phyloP scores from a whole-genome alignment of 2,329 filamentous ascomycete species.

The Neurospora sp. region DNA sequence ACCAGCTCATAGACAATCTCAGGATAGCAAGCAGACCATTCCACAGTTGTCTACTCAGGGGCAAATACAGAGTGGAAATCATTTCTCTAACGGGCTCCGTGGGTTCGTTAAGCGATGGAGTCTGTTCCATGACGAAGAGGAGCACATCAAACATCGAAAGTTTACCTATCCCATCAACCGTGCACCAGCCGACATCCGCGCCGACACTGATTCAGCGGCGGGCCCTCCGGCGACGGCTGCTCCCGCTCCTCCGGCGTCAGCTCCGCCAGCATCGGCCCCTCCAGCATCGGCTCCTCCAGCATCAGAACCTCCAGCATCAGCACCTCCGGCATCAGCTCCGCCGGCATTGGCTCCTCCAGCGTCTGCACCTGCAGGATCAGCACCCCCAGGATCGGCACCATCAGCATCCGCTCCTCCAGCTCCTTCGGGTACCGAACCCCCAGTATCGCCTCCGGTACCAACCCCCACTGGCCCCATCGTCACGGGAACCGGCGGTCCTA shows the following conservation, averaged over 20 bases:
- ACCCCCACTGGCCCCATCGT: background rate
- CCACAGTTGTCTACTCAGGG: background rate
- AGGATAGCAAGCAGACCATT: background rate
- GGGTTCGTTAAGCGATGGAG: background rate
- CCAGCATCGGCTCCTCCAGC: background rate
- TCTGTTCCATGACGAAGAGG: background rate
- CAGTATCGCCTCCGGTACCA: background rate
- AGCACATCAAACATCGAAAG: background rate
- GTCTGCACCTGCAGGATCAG: rapidly evolving
- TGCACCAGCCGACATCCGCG: background rate
- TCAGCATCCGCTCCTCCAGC: background rate
- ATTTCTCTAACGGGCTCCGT: background rate
- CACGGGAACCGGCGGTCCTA: background rate
- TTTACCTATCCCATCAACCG: background rate
- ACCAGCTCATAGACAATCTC: background rate
- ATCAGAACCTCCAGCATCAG: background rate
- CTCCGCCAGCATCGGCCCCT: background rate
- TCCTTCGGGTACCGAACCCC: background rate
- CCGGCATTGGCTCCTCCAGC: background rate
- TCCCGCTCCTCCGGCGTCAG: rapidly evolving
- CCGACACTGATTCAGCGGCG: background rate
- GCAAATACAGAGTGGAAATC: background rate
- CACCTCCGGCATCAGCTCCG: background rate
- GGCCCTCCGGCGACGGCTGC: background rate
- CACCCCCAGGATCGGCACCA: background rate